A percentile compares a stretch with the other conserved stretches of the same genome.
phyloP scores from a whole-genome alignment of 441 rosid genomes.

The Euphorbia schlechtendalii region DNA sequence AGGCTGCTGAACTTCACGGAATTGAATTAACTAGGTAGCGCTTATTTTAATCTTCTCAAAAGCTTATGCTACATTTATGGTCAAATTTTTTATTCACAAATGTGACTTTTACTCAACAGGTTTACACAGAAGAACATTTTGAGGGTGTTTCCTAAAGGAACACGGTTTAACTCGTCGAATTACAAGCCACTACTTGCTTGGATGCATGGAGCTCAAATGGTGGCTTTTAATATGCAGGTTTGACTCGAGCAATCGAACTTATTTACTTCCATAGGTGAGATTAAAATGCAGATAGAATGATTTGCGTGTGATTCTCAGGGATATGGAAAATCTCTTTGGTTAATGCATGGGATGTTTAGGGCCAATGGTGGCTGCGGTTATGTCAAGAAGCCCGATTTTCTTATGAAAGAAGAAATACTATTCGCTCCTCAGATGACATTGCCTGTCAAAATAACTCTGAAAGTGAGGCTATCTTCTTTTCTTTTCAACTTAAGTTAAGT shows the following conservation, averaged over 20 bases:
- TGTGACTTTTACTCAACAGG: slow-evolving; percentile 22
- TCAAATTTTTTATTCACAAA: slow-evolving; percentile 43
- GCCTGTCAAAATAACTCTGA: slow-evolving; percentile 50
- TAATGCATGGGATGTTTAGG: slow-evolving; percentile 88
- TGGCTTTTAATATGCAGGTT: slow-evolving; percentile 97
- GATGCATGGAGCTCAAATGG: slow-evolving; percentile 99
- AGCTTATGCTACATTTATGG: slow-evolving; percentile 20
- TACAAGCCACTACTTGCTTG: slow-evolving; percentile 83
- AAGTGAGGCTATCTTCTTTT: slow-evolving; percentile 26
- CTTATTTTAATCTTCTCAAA: slow-evolving; percentile 1
- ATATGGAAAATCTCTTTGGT: slow-evolving; percentile 65
- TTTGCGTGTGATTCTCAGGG: slow-evolving; percentile 36
- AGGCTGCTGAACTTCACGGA: slow-evolving; percentile 52
- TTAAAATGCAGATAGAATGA: background rate
- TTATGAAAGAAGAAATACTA: slow-evolving; percentile 37
- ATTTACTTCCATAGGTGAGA: slow-evolving; percentile 2
- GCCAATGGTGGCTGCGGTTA: slow-evolving; percentile 34
- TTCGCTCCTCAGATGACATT: slow-evolving; percentile 53
- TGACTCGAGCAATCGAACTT: slow-evolving; percentile 2
- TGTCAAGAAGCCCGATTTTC: slow-evolving; percentile 53
- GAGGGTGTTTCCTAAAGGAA: slow-evolving; percentile 82
- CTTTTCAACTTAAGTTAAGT: background rate
- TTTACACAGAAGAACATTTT: slow-evolving; percentile 81
- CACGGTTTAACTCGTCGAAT: slow-evolving; percentile 75
- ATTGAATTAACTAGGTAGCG: slow-evolving; percentile 59